phyloP scores from a whole-genome alignment of 257 asterid genomes.

The Perilla frutescens region DNA sequence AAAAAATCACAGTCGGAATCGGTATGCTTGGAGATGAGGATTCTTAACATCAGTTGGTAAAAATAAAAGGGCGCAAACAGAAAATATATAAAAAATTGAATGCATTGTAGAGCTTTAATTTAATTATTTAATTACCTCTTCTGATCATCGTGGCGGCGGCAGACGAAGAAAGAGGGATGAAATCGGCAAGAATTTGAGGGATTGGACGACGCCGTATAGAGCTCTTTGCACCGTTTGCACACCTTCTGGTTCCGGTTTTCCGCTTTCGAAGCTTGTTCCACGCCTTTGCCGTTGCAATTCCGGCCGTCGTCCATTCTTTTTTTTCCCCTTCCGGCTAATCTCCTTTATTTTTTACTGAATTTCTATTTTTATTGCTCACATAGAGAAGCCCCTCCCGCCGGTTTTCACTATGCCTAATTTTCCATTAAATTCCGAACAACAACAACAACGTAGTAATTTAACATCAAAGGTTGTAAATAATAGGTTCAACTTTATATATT shows the following conservation, averaged over 20 bases:
- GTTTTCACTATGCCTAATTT: background rate
- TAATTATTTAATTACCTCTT: conserved; percentile 53
- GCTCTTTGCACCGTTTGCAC: conserved; percentile 80
- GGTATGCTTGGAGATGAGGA: background rate
- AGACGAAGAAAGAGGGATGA: conserved; percentile 89
- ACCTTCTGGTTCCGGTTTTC: conserved; percentile 35
- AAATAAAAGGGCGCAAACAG: background rate
- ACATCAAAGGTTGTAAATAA: too few relatives aligned
- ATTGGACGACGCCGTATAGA: conserved; percentile 56
- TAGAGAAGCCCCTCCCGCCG: background rate
- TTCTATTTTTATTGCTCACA: background rate
- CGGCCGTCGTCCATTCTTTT: conserved; percentile 23
- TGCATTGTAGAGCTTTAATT: background rate
- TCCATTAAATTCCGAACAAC: too few relatives aligned
- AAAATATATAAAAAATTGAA: background rate
- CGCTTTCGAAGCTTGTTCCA: conserved; percentile 25
- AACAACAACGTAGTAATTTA: too few relatives aligned
- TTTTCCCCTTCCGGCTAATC: background rate
- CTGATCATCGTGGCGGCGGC: conserved; percentile 99
- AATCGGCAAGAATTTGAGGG: conserved; percentile 67
- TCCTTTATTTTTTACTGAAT: background rate
- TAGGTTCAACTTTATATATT: too few relatives aligned
- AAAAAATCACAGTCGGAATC: background rate
- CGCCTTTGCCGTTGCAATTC: conserved; percentile 19
- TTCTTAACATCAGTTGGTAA: background rate